These are phyloP conservation scores for Teunomyces tritomae DNA, from an alignment of 805 yeast species.

Conservation along the genomic window DNA sequence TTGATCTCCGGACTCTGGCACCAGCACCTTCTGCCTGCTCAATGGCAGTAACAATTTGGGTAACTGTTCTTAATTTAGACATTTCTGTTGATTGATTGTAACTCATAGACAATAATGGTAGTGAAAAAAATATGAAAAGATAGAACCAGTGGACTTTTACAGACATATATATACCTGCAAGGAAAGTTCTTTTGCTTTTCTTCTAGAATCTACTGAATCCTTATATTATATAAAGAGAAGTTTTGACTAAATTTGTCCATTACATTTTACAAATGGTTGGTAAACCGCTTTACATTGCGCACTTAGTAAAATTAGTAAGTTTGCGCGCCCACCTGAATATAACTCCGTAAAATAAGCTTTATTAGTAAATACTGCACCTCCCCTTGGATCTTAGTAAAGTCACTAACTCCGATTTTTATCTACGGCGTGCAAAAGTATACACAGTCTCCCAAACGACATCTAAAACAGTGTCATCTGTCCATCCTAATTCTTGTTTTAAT, in stretches of 20 bases:
- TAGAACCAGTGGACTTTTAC: not conserved
- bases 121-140: not conserved
- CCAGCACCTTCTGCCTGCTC: conserved; percentile 87
- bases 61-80: conserved; percentile 27
- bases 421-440: conserved; percentile 45
- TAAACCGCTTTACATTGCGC: not conserved
- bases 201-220: not conserved
- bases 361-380: not conserved
- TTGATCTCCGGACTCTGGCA: conserved; percentile 79
- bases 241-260: not conserved
- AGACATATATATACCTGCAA: conserved; percentile 5
- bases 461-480: conserved; percentile 43
- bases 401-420: not conserved
- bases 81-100: conserved; percentile 1
- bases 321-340: not conserved
- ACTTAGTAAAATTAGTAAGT: not conserved
- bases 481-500: conserved; percentile 41
- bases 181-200: not conserved
- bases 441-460: conserved; percentile 57
- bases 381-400: not conserved
- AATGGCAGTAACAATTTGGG: conserved; percentile 43
- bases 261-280: not conserved
- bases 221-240: not conserved
- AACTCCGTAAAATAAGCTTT: not conserved
- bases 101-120: not conserved